A percentile compares a stretch with the other conserved stretches of the same genome.
These are phyloP conservation scores for Alternaria triticimaculans DNA, from an alignment of 2,329 filamentous ascomycete genomes.

Conservation along the genomic window DNA sequence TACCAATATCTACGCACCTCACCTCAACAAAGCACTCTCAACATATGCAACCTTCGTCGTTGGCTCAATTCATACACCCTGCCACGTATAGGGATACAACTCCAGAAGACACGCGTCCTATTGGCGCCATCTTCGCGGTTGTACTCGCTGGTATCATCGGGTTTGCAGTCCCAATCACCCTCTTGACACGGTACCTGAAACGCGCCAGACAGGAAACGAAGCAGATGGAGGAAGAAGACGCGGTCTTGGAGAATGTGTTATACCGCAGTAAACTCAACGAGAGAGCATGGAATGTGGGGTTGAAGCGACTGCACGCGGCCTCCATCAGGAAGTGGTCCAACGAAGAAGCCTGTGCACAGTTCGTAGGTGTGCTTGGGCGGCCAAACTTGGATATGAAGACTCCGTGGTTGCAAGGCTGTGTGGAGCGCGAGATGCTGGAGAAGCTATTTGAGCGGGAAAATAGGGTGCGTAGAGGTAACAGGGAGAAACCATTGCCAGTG, in stretches of 20 bases:
- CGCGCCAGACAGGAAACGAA: neutral
- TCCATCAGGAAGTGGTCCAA: neutral
- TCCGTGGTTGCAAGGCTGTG: neutral
- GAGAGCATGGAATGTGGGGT: constrained; percentile 2
- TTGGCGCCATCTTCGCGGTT: constrained; percentile 3
- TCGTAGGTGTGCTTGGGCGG: neutral
- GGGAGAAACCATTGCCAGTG: neutral
- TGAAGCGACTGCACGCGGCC: constrained; percentile 1
- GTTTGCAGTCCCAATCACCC: neutral
- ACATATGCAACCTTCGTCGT: neutral
- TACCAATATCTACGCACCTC: neutral
- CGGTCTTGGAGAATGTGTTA: neutral
- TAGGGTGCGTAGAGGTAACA: neutral
- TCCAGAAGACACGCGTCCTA: neutral
- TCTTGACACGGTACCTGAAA: neutral
- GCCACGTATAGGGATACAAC: neutral
- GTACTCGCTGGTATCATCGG: constrained; percentile 1
- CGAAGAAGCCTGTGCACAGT: neutral
- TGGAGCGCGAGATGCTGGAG: neutral
- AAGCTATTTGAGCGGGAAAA: neutral
- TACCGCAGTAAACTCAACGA: neutral
- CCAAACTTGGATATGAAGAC: neutral
- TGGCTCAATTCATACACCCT: neutral
- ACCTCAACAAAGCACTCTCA: neutral
- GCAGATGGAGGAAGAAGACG: neutral